Percentiles rank a stretch among this genome's conserved stretches.
These are phyloP conservation scores for Ceratobasidium sp. DNA, from an alignment of 1,284 basidiomycete species.

Conservation along the genomic window DNA sequence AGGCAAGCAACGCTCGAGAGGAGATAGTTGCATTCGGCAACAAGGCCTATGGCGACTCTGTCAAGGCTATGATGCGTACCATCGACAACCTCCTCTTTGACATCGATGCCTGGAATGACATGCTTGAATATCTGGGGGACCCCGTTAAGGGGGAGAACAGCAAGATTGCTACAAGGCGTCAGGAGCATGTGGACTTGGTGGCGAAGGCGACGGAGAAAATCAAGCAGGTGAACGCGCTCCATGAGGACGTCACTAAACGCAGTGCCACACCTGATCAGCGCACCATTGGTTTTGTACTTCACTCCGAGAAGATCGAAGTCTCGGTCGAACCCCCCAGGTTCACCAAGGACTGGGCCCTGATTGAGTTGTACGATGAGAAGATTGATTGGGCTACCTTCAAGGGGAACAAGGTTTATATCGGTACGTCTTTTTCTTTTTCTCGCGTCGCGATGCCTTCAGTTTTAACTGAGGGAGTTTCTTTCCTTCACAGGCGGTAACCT, in stretches of 20 bases:
- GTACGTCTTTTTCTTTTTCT: conserved; percentile 45
- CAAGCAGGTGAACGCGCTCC: conserved; percentile 34
- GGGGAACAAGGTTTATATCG: conserved; percentile 50
- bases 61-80: conserved; percentile 51
- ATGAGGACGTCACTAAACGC: conserved; percentile 39
- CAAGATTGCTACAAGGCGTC: conserved; percentile 49
- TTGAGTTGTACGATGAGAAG: conserved; percentile 42
- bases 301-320: conserved; percentile 49
- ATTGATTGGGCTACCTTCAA: conserved; percentile 39
- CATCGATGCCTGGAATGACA: conserved; percentile 50
- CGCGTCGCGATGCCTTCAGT: conserved; percentile 38
- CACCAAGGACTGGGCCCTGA: conserved; percentile 43
- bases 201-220: conserved; percentile 43
- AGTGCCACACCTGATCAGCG: conserved; percentile 36
- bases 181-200: conserved; percentile 48
- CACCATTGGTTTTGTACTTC: conserved; percentile 40
- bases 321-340: conserved; percentile 43
- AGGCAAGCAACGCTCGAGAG: conserved; percentile 52
- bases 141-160: conserved; percentile 49
- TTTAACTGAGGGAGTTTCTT: conserved; percentile 38
- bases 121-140: conserved; percentile 50
- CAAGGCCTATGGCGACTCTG: conserved; percentile 51
- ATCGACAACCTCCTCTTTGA: conserved; percentile 50
- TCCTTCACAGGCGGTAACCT: conserved; percentile 46
- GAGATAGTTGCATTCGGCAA: conserved; percentile 55